A percentile compares a stretch with the other conserved stretches of the same genome.
Evolutionary conservation across 305 asterid species (phyloP).

Genomic region (Fraxinus ornus): DNA sequence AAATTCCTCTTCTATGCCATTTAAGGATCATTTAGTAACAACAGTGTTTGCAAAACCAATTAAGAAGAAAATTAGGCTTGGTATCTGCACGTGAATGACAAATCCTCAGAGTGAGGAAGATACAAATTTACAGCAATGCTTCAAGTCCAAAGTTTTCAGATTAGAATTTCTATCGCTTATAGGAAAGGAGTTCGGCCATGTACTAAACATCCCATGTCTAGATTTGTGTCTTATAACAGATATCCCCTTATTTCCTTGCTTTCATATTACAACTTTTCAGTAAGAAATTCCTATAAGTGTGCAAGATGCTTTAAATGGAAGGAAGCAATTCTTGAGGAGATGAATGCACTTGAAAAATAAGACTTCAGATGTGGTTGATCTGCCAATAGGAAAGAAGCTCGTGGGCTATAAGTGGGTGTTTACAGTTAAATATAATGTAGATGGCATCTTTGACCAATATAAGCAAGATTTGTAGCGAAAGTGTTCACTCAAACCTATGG

Average conservation of each 20-base stretch:
- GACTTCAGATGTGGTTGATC: neutral
- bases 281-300: neutral
- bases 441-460: neutral
- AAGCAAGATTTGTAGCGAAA: neutral
- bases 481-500: neutral
- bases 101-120: neutral
- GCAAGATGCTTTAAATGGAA: neutral
- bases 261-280: neutral
- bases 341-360: neutral
- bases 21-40: neutral
- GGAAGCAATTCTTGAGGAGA: neutral
- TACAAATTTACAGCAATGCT: neutral
- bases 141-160: neutral
- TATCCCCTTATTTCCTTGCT: neutral
- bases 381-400: neutral
- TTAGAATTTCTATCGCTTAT: neutral
- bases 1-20: neutral
- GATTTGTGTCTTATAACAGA: neutral
- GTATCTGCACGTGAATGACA: neutral
- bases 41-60: neutral
- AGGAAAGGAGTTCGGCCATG: neutral
- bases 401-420: neutral
- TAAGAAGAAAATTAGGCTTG: neutral
- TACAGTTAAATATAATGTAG: neutral
- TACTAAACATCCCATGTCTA: neutral